Conservation (phyloP, 148 eudicot species). For the Fallopia convolvulus region DNA sequence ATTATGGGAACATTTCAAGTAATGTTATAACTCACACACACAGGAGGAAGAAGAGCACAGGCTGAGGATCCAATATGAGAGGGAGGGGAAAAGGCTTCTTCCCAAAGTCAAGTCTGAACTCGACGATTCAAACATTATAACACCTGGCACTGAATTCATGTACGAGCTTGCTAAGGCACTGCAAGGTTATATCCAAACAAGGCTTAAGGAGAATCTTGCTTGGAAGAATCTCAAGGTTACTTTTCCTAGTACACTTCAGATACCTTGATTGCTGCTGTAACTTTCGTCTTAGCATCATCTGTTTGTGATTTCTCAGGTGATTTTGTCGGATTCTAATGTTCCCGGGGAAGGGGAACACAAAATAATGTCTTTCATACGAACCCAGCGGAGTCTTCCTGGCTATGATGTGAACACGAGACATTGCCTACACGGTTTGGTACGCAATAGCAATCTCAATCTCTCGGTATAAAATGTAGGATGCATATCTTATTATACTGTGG, state of each 20-base stretch:
- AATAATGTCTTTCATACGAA: constrained; percentile 37
- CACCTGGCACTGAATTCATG: constrained; percentile 50
- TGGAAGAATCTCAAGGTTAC: constrained; percentile 41
- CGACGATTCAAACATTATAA: constrained; percentile 38
- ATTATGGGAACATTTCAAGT: background rate
- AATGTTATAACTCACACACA: background rate
- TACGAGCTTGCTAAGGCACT: constrained; percentile 25
- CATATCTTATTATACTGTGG: constrained; percentile 30
- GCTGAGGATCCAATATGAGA: constrained; percentile 20
- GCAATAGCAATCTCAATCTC: background rate
- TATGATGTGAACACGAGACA: constrained; percentile 38
- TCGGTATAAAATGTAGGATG: constrained; percentile 27
- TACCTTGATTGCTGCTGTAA: background rate
- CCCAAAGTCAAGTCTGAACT: constrained; percentile 29
- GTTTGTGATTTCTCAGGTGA: constrained; percentile 23
- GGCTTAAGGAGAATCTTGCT: constrained; percentile 20
- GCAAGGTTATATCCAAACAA: constrained; percentile 17
- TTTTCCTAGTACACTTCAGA: background rate
- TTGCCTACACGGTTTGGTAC: constrained; percentile 44
- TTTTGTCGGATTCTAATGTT: constrained; percentile 37
- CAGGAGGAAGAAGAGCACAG: constrained; percentile 38
- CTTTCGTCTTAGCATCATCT: background rate
- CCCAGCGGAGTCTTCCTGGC: constrained; percentile 24
- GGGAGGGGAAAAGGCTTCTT: constrained; percentile 26
- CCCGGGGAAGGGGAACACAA: constrained; percentile 60